These are phyloP conservation scores for Dimocarpus longan DNA, from an alignment of 345 rosid genomes.

Conservation along the genomic window DNA sequence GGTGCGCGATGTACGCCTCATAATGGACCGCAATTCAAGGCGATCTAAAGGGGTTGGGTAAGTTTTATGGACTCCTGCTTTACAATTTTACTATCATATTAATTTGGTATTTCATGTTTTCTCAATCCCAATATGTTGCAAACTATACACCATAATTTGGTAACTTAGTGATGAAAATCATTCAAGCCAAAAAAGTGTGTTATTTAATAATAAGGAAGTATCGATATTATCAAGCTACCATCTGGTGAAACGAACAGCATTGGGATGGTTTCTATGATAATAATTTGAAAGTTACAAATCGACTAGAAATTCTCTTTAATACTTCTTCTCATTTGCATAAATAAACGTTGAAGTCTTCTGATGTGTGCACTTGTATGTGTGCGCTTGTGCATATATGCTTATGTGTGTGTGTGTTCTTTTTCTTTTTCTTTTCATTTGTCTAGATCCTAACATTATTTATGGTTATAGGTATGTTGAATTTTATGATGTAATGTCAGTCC, in stretches of 20 bases:
- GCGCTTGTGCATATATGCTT: background rate
- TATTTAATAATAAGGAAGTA: background rate
- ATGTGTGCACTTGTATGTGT: background rate
- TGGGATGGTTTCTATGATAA: background rate
- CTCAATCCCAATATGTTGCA: background rate
- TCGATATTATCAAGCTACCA: background rate
- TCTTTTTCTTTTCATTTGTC: background rate
- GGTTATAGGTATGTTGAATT: constrained; percentile 84
- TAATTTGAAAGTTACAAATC: background rate
- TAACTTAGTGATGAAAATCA: background rate
- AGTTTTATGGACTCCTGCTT: constrained; percentile 20
- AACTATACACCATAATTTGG: background rate
- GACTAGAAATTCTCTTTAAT: background rate
- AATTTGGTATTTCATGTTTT: background rate
- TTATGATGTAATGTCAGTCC: constrained; percentile 97
- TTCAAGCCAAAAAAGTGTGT: background rate
- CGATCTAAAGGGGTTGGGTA: constrained; percentile 97
- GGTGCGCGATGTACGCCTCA: constrained; percentile 98
- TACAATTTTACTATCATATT: background rate
- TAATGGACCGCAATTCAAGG: constrained; percentile 97
- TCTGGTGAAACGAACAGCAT: background rate
- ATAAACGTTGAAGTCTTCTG: background rate
- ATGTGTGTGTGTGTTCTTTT: too few relatives aligned
- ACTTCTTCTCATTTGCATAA: background rate
- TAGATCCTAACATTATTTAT: constrained; percentile 8